These are phyloP conservation scores for Dothiorella sarmentorum DNA, from an alignment of 2,329 filamentous ascomycete genomes.

Conservation along the genomic window DNA sequence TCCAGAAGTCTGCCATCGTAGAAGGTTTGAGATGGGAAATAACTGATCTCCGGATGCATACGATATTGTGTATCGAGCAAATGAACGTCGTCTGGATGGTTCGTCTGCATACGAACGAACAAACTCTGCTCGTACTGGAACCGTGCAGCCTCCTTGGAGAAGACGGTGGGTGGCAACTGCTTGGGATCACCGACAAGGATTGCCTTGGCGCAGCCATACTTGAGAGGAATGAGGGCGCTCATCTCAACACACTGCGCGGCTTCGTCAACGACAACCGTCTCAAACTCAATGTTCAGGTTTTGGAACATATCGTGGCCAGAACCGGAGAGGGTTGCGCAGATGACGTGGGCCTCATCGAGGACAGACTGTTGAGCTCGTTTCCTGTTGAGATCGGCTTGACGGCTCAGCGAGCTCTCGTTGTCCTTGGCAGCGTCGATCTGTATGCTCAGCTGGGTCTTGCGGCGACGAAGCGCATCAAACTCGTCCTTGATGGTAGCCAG, in stretches of 20 bases:
- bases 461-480: slow-evolving; percentile 73
- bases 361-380: slow-evolving; percentile 86
- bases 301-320: slow-evolving; percentile 98
- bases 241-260: slow-evolving; percentile 97
- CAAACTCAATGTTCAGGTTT: slow-evolving; percentile 89
- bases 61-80: slow-evolving; percentile 97
- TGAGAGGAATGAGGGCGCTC: slow-evolving; percentile 91
- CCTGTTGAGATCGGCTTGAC: slow-evolving; percentile 81
- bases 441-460: slow-evolving; percentile 71
- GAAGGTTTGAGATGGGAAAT: slow-evolving; percentile 85
- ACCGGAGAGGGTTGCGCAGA: slow-evolving; percentile 92
- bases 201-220: slow-evolving; percentile 95
- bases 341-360: slow-evolving; percentile 82
- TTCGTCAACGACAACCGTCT: slow-evolving; percentile 97
- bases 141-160: slow-evolving; percentile 85
- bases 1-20: slow-evolving; percentile 87
- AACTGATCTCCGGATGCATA: slow-evolving; percentile 96
- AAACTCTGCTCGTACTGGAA: slow-evolving; percentile 97
- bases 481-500: slow-evolving; percentile 68
- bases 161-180: slow-evolving; percentile 90
- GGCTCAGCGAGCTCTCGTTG: slow-evolving; percentile 72
- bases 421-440: slow-evolving; percentile 87
- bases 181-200: slow-evolving; percentile 97
- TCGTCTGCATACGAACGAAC: slow-evolving; percentile 97
- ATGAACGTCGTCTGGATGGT: slow-evolving; percentile 83